Conservation (phyloP, 352 stramenopile species). For the Globisporangium spinosum region DNA sequence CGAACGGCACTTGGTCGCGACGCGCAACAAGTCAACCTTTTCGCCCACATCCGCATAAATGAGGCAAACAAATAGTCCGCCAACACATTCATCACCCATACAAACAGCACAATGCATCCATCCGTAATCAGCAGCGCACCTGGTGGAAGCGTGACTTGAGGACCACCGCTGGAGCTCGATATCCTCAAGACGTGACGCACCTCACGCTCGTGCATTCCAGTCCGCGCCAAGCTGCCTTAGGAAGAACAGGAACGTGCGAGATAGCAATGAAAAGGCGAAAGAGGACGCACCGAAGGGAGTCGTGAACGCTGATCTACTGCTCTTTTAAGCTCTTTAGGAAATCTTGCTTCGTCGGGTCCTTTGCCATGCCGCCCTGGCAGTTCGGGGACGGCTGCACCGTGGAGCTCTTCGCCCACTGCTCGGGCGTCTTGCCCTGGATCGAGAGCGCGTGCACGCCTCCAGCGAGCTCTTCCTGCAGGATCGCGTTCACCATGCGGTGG, state of each 20-base stretch:
- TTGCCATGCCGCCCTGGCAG: constrained; percentile 70
- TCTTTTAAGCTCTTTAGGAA: constrained; percentile 44
- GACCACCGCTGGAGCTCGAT: not conserved
- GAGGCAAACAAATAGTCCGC: too few relatives aligned
- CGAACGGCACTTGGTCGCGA: too few relatives aligned
- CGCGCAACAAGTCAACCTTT: too few relatives aligned
- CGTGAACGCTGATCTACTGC: constrained; percentile 1
- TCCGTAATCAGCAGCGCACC: not conserved
- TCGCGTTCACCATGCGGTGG: constrained; percentile 90
- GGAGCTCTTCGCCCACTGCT: constrained; percentile 81
- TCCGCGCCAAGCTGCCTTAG: not conserved
- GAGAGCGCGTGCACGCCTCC: constrained; percentile 91
- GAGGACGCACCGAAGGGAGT: not conserved
- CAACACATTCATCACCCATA: too few relatives aligned
- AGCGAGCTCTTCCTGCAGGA: constrained; percentile 84
- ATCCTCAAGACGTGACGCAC: not conserved
- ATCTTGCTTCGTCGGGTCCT: constrained; percentile 62
- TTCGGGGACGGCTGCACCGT: constrained; percentile 60
- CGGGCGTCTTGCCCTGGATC: constrained; percentile 93
- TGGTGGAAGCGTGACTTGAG: not conserved
- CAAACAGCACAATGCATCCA: too few relatives aligned
- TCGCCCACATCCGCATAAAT: too few relatives aligned
- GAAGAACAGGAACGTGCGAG: not conserved
- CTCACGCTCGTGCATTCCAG: not conserved
- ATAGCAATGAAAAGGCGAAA: not conserved